phyloP scores from a whole-genome alignment of 2,329 filamentous ascomycete species.

The Diaporthe sp. region DNA sequence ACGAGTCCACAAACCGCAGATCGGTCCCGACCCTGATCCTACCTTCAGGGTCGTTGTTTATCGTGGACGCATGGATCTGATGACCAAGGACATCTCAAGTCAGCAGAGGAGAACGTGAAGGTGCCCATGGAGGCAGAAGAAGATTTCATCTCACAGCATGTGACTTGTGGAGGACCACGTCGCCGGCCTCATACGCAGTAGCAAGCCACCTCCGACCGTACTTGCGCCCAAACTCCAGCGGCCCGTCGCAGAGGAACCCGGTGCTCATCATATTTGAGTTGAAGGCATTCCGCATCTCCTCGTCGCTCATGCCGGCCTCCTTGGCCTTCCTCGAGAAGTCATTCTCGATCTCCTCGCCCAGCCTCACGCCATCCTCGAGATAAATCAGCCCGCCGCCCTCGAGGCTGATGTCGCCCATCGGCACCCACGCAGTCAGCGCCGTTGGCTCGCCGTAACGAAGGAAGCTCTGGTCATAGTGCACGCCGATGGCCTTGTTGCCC shows the following conservation, averaged over 20 bases:
- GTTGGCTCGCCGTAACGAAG: slow-evolving; percentile 68
- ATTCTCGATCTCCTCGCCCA: slow-evolving; percentile 65
- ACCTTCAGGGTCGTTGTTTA: slow-evolving; percentile 15
- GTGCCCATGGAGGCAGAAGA: too few species aligned
- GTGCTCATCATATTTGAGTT: slow-evolving; percentile 72
- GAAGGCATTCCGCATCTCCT: slow-evolving; percentile 65
- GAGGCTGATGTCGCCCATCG: slow-evolving; percentile 66
- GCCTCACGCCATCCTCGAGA: slow-evolving; percentile 61
- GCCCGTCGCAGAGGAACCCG: slow-evolving; percentile 65
- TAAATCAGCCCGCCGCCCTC: slow-evolving; percentile 73
- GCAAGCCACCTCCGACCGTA: slow-evolving; percentile 53
- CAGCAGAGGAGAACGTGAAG: background rate
- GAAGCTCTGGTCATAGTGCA: slow-evolving; percentile 74
- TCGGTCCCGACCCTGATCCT: slow-evolving; percentile 33
- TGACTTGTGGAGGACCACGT: slow-evolving; percentile 56
- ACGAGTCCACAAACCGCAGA: slow-evolving; percentile 33
- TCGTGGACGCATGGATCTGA: slow-evolving; percentile 46
- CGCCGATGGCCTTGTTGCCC: slow-evolving; percentile 69
- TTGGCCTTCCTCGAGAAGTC: slow-evolving; percentile 64
- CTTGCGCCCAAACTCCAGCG: slow-evolving; percentile 53
- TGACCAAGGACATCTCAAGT: background rate
- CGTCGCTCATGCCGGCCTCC: slow-evolving; percentile 63
- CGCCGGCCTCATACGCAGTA: slow-evolving; percentile 56
- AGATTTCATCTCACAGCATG: slow-evolving; percentile 42
- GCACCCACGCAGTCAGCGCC: slow-evolving; percentile 70